Evolutionary conservation across 306 rosid genomes (phyloP).

Genomic region (peach (Prunus persica)): DNA sequence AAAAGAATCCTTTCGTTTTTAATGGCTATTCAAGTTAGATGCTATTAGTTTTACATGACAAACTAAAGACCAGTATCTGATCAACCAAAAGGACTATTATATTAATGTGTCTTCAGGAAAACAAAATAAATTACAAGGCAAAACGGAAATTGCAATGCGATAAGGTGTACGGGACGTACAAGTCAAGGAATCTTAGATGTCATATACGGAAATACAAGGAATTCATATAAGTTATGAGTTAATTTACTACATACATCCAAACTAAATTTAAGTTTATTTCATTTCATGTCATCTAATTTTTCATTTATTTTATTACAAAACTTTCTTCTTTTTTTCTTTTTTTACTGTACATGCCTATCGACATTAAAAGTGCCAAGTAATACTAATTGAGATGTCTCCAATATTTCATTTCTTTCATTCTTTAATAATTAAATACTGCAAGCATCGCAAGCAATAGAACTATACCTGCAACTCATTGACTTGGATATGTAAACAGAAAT

Average conservation of each 20-base stretch:
- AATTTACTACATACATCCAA: neutral
- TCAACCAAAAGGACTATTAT: too few species aligned
- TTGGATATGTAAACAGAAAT: conserved; percentile 46
- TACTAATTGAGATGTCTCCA: neutral
- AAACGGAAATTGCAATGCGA: neutral
- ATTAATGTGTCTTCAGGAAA: neutral
- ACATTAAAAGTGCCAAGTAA: neutral
- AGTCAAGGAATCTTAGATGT: neutral
- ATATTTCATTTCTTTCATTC: neutral
- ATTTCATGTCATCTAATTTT: neutral
- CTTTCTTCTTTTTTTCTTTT: neutral
- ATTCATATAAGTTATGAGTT: neutral
- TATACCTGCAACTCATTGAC: conserved; percentile 59
- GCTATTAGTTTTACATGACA: too few species aligned
- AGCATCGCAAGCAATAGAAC: neutral
- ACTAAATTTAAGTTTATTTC: neutral
- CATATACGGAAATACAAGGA: neutral
- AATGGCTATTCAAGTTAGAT: neutral
- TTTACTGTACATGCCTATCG: neutral
- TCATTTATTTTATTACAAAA: neutral
- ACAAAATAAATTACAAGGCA: neutral
- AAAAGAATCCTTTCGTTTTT: neutral
- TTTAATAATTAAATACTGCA: neutral
- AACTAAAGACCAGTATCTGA: too few species aligned
- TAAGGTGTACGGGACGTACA: neutral